Evolutionary conservation across 345 rosid genomes (phyloP).

Genomic region (Populus deltoides): DNA sequence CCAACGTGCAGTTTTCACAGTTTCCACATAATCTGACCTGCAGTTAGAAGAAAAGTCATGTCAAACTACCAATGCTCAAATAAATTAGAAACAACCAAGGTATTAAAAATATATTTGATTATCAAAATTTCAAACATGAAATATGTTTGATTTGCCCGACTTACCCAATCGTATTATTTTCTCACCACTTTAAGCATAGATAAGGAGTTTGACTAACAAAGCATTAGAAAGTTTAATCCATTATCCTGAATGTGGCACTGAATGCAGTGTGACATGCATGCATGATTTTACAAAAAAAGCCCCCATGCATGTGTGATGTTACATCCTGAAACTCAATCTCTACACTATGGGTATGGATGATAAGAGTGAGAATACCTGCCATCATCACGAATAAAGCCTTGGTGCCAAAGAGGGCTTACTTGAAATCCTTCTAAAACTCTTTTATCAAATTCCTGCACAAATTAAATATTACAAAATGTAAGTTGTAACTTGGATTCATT

Average conservation of each 20-base stretch:
- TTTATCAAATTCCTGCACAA: constrained; percentile 61
- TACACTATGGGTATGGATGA: neutral
- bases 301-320: no score
- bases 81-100: neutral
- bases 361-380: constrained; percentile 46
- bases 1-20: constrained; percentile 85
- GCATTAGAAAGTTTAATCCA: neutral
- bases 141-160: neutral
- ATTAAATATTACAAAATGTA: constrained; percentile 8
- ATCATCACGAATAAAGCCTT: constrained; percentile 82
- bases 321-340: constrained; percentile 4
- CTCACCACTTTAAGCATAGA: neutral
- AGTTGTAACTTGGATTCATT: neutral
- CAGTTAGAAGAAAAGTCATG: constrained; percentile 22
- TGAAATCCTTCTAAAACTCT: constrained; percentile 87
- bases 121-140: neutral
- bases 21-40: constrained; percentile 66
- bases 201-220: neutral
- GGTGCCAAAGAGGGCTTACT: constrained; percentile 91
- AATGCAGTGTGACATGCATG: no score
- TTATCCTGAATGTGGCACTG: neutral
- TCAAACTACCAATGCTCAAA: constrained; percentile 5
- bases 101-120: neutral
- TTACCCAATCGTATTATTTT: no score
- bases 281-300: neutral